phyloP scores from a whole-genome alignment of 2,329 filamentous ascomycete genomes.

The Phyllosticta citribraziliensis region DNA sequence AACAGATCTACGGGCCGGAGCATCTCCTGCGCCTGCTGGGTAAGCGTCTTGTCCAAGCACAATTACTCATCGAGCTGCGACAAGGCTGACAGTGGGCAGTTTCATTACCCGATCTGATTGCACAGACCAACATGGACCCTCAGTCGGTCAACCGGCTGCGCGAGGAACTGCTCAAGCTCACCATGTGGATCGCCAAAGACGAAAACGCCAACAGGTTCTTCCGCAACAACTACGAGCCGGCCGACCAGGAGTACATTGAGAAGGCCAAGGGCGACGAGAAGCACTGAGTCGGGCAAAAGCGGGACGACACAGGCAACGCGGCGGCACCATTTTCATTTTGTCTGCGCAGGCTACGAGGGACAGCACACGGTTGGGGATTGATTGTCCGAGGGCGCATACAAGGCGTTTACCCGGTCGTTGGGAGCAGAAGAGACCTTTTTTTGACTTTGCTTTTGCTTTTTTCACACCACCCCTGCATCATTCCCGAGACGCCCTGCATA shows the following conservation, averaged over 20 bases:
- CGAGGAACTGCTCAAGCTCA: constrained; percentile 81
- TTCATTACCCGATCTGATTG: constrained; percentile 82
- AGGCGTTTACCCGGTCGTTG: neutral
- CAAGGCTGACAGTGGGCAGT: constrained; percentile 34
- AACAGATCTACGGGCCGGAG: constrained; percentile 85
- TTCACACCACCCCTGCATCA: neutral
- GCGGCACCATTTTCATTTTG: neutral
- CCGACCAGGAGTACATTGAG: constrained; percentile 61
- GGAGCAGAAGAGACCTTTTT: neutral
- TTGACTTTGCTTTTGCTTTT: neutral
- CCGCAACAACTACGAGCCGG: constrained; percentile 62
- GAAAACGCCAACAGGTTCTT: constrained; percentile 67
- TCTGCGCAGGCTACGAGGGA: neutral
- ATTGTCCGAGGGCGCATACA: neutral
- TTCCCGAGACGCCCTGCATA: neutral
- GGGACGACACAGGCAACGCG: neutral
- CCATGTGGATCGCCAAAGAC: constrained; percentile 66
- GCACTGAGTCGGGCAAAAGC: neutral
- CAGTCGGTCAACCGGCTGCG: constrained; percentile 81
- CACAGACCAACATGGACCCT: constrained; percentile 95
- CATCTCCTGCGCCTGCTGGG: constrained; percentile 83
- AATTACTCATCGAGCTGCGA: constrained; percentile 1
- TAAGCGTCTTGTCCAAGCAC: constrained; percentile 34
- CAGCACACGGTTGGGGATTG: neutral
- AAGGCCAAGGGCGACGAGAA: constrained; percentile 40